phyloP scores from a whole-genome alignment of 179 eudicot genomes.

The Heliamphora ciliata region DNA sequence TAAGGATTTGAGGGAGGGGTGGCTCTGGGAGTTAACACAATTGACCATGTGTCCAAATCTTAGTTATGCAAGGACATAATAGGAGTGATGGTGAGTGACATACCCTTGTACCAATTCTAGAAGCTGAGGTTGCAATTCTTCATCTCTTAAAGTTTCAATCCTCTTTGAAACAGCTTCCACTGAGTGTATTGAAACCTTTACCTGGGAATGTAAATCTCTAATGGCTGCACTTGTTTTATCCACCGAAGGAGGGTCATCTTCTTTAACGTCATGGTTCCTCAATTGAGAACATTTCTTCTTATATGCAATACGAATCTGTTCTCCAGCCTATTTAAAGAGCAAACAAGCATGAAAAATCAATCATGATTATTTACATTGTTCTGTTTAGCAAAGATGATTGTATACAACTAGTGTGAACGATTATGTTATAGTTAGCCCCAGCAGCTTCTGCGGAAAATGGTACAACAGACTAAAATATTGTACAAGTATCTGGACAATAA shows the following conservation, averaged over 20 bases:
- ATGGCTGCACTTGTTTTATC: conserved; percentile 74
- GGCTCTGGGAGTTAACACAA: too few species aligned
- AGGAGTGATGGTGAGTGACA: conserved; percentile 18
- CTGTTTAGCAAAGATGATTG: too few species aligned
- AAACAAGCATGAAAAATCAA: background rate
- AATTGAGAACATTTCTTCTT: conserved; percentile 80
- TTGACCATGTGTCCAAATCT: too few species aligned
- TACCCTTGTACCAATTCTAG: conserved; percentile 82
- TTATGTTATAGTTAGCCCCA: too few species aligned
- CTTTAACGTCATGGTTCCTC: conserved; percentile 71
- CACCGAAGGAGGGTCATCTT: conserved; percentile 61
- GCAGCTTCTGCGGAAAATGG: too few species aligned
- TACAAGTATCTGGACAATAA: too few species aligned
- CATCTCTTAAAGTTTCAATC: conserved; percentile 81
- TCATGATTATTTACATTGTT: background rate
- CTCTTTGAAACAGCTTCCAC: conserved; percentile 86
- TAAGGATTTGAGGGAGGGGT: too few species aligned
- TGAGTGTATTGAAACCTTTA: conserved; percentile 89
- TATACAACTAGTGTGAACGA: too few species aligned
- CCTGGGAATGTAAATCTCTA: conserved; percentile 72
- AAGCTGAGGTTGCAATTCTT: conserved; percentile 87
- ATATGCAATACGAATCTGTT: conserved; percentile 67
- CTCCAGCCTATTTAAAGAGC: conserved; percentile 64
- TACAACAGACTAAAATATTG: too few species aligned
- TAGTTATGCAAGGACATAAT: too few species aligned